phyloP scores from a whole-genome alignment of 2,329 filamentous ascomycete genomes.

The Aspergillus ochraceus region DNA sequence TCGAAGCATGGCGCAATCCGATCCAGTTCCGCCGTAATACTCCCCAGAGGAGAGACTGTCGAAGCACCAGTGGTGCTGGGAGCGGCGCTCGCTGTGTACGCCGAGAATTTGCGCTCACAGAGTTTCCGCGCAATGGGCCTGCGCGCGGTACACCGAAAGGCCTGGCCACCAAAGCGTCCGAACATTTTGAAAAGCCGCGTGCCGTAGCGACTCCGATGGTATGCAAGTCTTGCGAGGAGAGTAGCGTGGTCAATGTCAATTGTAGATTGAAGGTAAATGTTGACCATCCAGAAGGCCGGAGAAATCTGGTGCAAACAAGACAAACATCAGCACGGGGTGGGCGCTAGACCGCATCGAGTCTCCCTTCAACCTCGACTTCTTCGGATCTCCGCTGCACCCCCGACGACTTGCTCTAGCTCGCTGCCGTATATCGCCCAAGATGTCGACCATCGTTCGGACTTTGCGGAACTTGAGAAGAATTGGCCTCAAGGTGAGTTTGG shows the following conservation, averaged over 20 bases:
- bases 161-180: constrained; percentile 39
- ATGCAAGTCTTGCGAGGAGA: background rate
- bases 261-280: background rate
- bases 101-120: constrained; percentile 40
- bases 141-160: constrained; percentile 35
- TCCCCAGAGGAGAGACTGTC: constrained; percentile 52
- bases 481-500: constrained; percentile 71
- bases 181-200: constrained; percentile 32
- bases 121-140: constrained; percentile 32
- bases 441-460: constrained; percentile 90
- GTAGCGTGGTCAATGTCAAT: background rate
- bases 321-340: constrained; percentile 30
- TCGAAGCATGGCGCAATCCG: constrained; percentile 88
- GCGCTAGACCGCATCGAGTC: constrained; percentile 27
- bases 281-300: background rate
- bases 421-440: constrained; percentile 49
- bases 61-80: constrained; percentile 27
- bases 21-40: constrained; percentile 74
- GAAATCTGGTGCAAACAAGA: constrained; percentile 7
- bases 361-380: constrained; percentile 20
- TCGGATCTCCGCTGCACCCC: constrained; percentile 17
- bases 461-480: constrained; percentile 83
- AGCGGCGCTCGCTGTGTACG: constrained; percentile 25
- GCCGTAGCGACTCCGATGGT: background rate
- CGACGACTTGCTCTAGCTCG: constrained; percentile 13